Base-by-base conservation (phyloP, 257 asterid species). In the Lithospermum erythrorhizon region DNA sequence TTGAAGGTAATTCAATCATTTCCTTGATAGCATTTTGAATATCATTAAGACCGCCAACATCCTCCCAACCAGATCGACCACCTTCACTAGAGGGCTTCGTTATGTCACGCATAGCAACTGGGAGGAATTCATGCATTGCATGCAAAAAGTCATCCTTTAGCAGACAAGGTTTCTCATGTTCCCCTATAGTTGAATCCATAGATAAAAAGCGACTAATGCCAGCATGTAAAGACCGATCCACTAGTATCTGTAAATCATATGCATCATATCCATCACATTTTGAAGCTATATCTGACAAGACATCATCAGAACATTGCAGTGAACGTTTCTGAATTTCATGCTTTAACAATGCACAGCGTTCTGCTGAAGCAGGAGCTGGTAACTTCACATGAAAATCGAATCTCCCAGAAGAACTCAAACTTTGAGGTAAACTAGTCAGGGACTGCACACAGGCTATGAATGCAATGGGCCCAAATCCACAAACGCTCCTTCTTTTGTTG, bases 201-300 rank as follows among this genome's bases (percentile, higher is more conserved):
- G 87, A 81, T 69, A 86, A 72, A 70, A 85, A 64, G 52, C 85
- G 94, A 74, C 87, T 86, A n/a, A 79, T 75, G 65, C 97, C 94
- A 60, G 94, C 82, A 81, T 88, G 98, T 61, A 93, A 87, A 53
- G 98, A 78, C 74, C 98, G 79, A 75, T 93, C 95, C 30, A 86
- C 87, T 76, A 93, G 90, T 77, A 84, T 89, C 80, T 89, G 96
- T 81, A 93, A 85, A 81, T 93, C 98, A 71, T 93, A 93, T 65
- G 98, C 97, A 73, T 93, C 98, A 70, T 93, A 89, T 73, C 98
- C 98, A 69, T 93, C 98, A 76, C 98, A 88, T 68, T 86, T 86
- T 69, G 94, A 83, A 56, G 97, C 95, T 66, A 93, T 68, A 58
- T 86, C 97, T 53, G 67, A 65, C 67, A 86, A 65, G 66, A 81